Evolutionary conservation across 345 rosid species (phyloP), one percentile per base, ranked within the genome.

Genomic region (Odontarrhena argentea): DNA sequence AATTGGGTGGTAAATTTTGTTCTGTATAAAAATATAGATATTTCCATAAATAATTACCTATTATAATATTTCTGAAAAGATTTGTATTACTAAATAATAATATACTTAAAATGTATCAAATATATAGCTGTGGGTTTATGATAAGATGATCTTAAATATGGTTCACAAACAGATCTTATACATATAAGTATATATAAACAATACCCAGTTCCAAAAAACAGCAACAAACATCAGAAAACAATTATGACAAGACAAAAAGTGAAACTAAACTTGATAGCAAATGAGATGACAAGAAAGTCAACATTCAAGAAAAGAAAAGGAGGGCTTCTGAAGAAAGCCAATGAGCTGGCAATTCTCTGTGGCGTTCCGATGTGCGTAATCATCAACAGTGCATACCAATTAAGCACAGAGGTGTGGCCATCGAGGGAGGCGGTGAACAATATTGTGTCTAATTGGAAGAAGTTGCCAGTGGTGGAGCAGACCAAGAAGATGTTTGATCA

Each of bases 241-340:
- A 24, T 13, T 62, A 82, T 86, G 92, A 78, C 88, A 1, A 86
- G 90, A 70, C 73, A 67, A 69, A 88, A 81, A 69, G 86, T 86
- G 76, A 83, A 81, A 58, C 61, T 88, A 26, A 61, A 77, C 2
- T 81, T 46, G 55, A 84, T 88, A 4, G n/a, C 53, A 37, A 80
- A 78, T 15, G 88, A 86, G 24, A 34, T 81, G 1, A 60, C 80
- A 25, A 83, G 89, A 40, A 86, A 75, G 53, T 83, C 84, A 38
- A 83, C 92, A 3, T 83, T 50, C 74, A 88, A 81, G 81, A 88
- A 86, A 62, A 77, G 96, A 63, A 82, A 83, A 68, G 80, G 62
- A 44, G 96, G 92, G 0, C 2, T 88, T 32, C 37, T 86, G 74
- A 88, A 86, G 79, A 88, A 88, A 73, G 85, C 83, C 45, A 52